Evolutionary conservation across 2,329 filamentous ascomycete genomes (phyloP), one percentile per base, ranked within the genome.

Genomic region (Talaromyces piceae): DNA sequence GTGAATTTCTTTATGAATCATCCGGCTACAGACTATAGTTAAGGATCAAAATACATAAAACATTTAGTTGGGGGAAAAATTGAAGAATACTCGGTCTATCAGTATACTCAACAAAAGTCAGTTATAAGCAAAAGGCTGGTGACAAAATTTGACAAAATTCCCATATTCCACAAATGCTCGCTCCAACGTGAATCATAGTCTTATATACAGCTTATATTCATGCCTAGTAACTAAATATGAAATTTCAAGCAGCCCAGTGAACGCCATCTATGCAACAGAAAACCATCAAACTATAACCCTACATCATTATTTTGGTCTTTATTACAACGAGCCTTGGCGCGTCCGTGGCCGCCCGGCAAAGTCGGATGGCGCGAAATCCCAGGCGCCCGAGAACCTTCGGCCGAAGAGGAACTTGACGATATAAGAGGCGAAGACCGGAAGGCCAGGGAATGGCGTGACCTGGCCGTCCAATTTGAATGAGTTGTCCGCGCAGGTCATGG

Each of bases 401-500:
- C 25, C 41, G 5, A 44, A 44, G 7, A 44, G 8, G 41, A 44
- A 44, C 25, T 44, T 44, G n/a, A 44, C 25, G 23, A 44, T 44
- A 27, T 44, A 44, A 7, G 41, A 7, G n/a, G 25, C 41, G 16
- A 44, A 44, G 25, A 26, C 20, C 6, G 41, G 41, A 27, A 44
- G 20, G 12, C 20, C 20, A 6, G 41, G 41, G 23, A 44, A 44
- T 4, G 41, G 41, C 41, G 25, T 44, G 7, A 44, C 41, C 25
- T 44, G 41, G 41, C 52, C 50, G 49, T 50, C 41, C 18, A 61
- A 56, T 18, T 45, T 51, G 44, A 61, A 59, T 2, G 53, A 47
- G 20, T 50, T 56, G 49, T 61, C 59, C 37, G 57, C 53, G 45
- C 58, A 59, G 11, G 55, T 57, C 16, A 61, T 48, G 11, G 51